These are phyloP conservation scores for Emergomyces orientalis DNA, from an alignment of 2,329 filamentous ascomycete species.

Conservation along the genomic window DNA sequence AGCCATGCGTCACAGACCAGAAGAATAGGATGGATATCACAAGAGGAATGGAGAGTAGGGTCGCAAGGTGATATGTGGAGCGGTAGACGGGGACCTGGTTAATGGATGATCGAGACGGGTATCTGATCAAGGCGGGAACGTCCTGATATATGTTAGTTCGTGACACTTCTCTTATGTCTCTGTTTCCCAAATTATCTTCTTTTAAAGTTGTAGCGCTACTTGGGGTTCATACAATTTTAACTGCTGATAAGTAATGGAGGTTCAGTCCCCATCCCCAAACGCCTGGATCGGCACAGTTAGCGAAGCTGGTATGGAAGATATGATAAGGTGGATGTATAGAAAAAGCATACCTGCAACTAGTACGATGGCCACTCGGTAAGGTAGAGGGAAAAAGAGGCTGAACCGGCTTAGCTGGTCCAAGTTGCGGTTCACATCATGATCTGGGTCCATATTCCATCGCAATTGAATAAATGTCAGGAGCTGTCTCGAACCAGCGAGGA, in stretches of 20 bases:
- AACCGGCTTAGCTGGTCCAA: constrained; percentile 60
- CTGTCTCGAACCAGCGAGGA: background rate
- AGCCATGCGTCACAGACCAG: constrained; percentile 69
- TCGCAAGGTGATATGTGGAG: constrained; percentile 78
- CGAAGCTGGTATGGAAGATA: background rate
- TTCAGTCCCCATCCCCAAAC: constrained; percentile 95
- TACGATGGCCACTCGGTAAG: constrained; percentile 80
- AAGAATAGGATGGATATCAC: constrained; percentile 65
- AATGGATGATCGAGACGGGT: constrained; percentile 63
- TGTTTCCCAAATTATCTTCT: background rate
- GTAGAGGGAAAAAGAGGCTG: constrained; percentile 76
- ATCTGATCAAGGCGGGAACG: constrained; percentile 75
- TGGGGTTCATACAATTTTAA: constrained; percentile 58
- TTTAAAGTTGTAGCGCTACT: background rate
- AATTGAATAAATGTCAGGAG: background rate
- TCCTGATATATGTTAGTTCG: constrained; percentile 44
- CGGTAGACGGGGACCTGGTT: constrained; percentile 65
- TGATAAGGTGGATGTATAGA: background rate
- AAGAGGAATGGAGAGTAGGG: constrained; percentile 63
- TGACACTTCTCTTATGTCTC: background rate
- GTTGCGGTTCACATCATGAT: constrained; percentile 27
- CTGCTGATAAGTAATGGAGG: constrained; percentile 70
- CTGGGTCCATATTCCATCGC: constrained; percentile 33
- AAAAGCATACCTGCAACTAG: constrained; percentile 62
- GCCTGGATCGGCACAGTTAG: constrained; percentile 42